These are phyloP conservation scores for Serpula lacrymans DNA, from an alignment of 768 basidiomycete species.

Conservation along the genomic window DNA sequence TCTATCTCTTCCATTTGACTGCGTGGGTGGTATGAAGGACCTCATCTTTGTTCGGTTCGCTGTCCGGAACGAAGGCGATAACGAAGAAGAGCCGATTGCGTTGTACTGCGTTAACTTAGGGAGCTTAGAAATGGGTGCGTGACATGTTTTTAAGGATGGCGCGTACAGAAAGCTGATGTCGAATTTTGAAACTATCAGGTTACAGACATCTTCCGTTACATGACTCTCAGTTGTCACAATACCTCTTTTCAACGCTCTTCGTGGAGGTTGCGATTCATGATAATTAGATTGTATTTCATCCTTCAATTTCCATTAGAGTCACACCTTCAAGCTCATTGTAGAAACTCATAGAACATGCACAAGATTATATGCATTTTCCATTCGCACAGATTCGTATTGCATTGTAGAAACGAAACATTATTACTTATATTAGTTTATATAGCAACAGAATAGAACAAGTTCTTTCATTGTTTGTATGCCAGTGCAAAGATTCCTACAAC, in stretches of 20 bases:
- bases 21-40: constrained; percentile 73
- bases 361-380: too few relatives aligned
- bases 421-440: too few relatives aligned
- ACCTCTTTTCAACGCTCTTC: constrained; percentile 92
- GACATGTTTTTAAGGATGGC: background rate
- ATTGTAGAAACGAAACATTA: too few relatives aligned
- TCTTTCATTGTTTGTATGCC: too few relatives aligned
- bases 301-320: too few relatives aligned
- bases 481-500: too few relatives aligned
- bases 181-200: constrained; percentile 40
- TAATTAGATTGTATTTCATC: too few relatives aligned
- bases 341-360: too few relatives aligned
- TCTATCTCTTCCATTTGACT: constrained; percentile 70
- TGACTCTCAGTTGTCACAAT: constrained; percentile 83
- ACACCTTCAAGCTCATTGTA: too few relatives aligned
- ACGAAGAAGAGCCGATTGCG: constrained; percentile 64
- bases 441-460: too few relatives aligned
- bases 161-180: background rate
- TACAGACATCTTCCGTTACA: constrained; percentile 89
- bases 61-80: constrained; percentile 61
- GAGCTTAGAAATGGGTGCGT: constrained; percentile 68
- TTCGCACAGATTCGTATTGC: too few relatives aligned
- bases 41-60: constrained; percentile 82
- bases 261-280: constrained; percentile 56
- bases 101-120: constrained; percentile 72